phyloP scores from a whole-genome alignment of 805 yeast genomes.

The Blastobotrys americana region DNA sequence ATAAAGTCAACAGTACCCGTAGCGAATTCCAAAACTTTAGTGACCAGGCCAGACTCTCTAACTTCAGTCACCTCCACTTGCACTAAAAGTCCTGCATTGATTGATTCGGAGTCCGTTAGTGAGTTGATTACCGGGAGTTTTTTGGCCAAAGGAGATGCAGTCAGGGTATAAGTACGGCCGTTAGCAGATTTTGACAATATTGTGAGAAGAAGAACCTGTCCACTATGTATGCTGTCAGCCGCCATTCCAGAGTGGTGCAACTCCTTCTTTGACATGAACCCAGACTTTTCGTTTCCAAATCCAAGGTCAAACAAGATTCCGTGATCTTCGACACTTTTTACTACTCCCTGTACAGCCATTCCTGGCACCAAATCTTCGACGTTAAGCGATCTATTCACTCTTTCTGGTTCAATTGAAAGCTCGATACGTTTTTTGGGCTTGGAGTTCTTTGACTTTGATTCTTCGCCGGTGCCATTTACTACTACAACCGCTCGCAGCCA shows the following conservation, averaged over 20 bases:
- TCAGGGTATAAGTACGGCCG: conserved; percentile 54
- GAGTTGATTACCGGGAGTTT: conserved; percentile 44
- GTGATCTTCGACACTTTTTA: conserved; percentile 82
- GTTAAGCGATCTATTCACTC: conserved; percentile 50
- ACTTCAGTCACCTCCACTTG: conserved; percentile 63
- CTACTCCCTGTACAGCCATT: conserved; percentile 64
- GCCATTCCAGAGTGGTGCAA: conserved; percentile 35
- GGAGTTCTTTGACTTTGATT: conserved; percentile 31
- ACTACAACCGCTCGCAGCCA: conserved; percentile 81
- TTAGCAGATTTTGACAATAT: conserved; percentile 42
- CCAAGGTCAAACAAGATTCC: conserved; percentile 79
- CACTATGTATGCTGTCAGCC: conserved; percentile 39
- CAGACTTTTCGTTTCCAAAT: conserved; percentile 40
- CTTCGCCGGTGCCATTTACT: conserved; percentile 39
- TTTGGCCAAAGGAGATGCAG: conserved; percentile 40
- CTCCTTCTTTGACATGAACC: conserved; percentile 72
- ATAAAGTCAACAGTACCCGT: conserved; percentile 64
- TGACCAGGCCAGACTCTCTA: conserved; percentile 54
- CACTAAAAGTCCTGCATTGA: conserved; percentile 78
- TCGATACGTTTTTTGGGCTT: conserved; percentile 54
- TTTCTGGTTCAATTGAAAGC: conserved; percentile 65
- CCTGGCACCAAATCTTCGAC: conserved; percentile 52
- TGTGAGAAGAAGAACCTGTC: conserved; percentile 63
- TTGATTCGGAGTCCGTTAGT: conserved; percentile 67
- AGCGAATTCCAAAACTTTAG: conserved; percentile 66